phyloP scores from a whole-genome alignment of 1,284 basidiomycete genomes.

The Rhodofomes roseus region DNA sequence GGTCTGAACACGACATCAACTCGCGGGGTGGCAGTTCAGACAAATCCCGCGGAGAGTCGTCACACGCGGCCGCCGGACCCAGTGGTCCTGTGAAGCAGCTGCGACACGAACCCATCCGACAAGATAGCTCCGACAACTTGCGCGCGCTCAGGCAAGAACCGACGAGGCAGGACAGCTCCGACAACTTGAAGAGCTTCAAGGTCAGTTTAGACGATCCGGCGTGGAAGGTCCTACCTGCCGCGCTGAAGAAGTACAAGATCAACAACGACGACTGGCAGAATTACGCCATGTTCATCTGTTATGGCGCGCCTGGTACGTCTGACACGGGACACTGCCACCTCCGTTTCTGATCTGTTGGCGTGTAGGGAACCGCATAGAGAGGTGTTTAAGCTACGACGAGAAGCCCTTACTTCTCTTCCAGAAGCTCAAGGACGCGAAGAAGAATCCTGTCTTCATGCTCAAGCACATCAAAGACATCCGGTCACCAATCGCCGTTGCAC shows the following conservation, averaged over 20 bases:
- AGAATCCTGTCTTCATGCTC: slow-evolving; percentile 98
- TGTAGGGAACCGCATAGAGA: slow-evolving; percentile 76
- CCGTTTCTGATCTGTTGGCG: background rate
- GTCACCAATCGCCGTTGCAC: slow-evolving; percentile 92
- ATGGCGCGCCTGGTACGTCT: slow-evolving; percentile 80
- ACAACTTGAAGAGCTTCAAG: slow-evolving; percentile 84
- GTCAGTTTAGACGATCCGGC: slow-evolving; percentile 95
- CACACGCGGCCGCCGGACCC: slow-evolving; percentile 13
- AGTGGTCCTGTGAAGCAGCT: slow-evolving; percentile 30
- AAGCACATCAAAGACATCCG: slow-evolving; percentile 98
- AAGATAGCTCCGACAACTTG: slow-evolving; percentile 67
- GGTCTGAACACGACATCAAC: slow-evolving; percentile 62
- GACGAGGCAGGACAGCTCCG: slow-evolving; percentile 63
- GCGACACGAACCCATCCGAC: slow-evolving; percentile 44
- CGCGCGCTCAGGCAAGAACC: slow-evolving; percentile 38
- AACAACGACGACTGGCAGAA: slow-evolving; percentile 98
- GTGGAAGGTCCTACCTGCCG: slow-evolving; percentile 96
- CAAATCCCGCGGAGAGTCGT: slow-evolving; percentile 15
- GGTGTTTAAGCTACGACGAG: slow-evolving; percentile 97
- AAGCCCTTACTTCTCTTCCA: slow-evolving; percentile 97
- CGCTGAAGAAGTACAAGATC: slow-evolving; percentile 98
- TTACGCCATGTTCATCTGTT: slow-evolving; percentile 99
- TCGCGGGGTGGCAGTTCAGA: slow-evolving; percentile 24
- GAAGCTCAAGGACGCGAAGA: slow-evolving; percentile 94
- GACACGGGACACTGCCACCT: slow-evolving; percentile 1